phyloP scores from a whole-genome alignment of 2,329 filamentous ascomycete species.

The Aspergillus sojae region DNA sequence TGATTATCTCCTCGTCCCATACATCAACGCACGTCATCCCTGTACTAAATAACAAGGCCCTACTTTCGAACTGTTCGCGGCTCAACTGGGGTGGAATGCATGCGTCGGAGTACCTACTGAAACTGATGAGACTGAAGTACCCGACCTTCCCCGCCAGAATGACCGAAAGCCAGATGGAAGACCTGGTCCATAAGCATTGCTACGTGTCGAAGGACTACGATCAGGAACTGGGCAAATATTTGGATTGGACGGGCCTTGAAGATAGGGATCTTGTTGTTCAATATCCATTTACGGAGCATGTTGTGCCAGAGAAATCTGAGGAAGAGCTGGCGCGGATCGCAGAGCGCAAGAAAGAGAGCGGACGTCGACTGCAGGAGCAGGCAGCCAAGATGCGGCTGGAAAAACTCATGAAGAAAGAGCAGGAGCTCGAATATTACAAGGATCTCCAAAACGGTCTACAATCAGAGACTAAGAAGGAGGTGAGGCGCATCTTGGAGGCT shows the following conservation, averaged over 20 bases:
- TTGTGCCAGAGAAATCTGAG: slow-evolving; percentile 87
- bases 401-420: slow-evolving; percentile 91
- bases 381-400: slow-evolving; percentile 97
- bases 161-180: slow-evolving; percentile 81
- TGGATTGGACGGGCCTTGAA: slow-evolving; percentile 91
- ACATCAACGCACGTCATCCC: slow-evolving; percentile 95
- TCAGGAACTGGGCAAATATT: slow-evolving; percentile 70
- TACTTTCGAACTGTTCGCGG: slow-evolving; percentile 81
- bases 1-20: slow-evolving; percentile 89
- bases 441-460: slow-evolving; percentile 73
- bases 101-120: slow-evolving; percentile 85
- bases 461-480: slow-evolving; percentile 87
- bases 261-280: slow-evolving; percentile 88
- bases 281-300: slow-evolving; percentile 89
- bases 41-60: slow-evolving; percentile 80
- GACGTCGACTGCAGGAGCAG: slow-evolving; percentile 87
- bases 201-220: slow-evolving; percentile 87
- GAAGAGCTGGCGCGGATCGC: slow-evolving; percentile 89
- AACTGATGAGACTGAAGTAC: slow-evolving; percentile 89
- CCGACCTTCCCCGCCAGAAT: slow-evolving; percentile 85
- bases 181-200: slow-evolving; percentile 84
- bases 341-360: slow-evolving; percentile 93
- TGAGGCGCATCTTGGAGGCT: slow-evolving; percentile 78
- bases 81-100: slow-evolving; percentile 96
- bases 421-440: slow-evolving; percentile 92